A percentile compares a stretch with the other conserved stretches of the same genome.
Evolutionary conservation across 2,329 filamentous ascomycete genomes (phyloP).

Genomic region (Verticillium dahliae): DNA sequence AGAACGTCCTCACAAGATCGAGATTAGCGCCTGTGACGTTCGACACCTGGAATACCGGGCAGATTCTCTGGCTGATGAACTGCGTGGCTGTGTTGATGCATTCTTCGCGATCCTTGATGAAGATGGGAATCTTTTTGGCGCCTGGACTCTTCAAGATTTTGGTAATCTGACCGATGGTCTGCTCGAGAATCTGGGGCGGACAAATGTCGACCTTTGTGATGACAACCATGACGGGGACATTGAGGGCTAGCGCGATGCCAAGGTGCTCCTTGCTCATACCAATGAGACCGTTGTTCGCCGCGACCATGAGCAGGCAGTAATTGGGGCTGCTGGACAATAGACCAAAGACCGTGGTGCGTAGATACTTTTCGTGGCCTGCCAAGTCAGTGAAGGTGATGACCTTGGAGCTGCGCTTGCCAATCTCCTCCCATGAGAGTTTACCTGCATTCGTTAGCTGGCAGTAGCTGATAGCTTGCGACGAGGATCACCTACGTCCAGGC

Average conservation of each 20-base stretch:
- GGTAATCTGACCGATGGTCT: conserved; percentile 86
- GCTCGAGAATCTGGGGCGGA: conserved; percentile 87
- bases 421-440: conserved; percentile 91
- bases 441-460: conserved; percentile 23
- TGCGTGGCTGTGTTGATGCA: conserved; percentile 94
- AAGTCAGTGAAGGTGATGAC: conserved; percentile 95
- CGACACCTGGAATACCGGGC: conserved; percentile 94
- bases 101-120: conserved; percentile 85
- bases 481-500: conserved; percentile 61
- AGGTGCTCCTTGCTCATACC: conserved; percentile 99
- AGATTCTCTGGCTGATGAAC: conserved; percentile 92
- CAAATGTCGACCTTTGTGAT: conserved; percentile 99
- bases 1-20: conserved; percentile 82
- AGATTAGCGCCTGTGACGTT: conserved; percentile 93
- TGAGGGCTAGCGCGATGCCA: conserved; percentile 87
- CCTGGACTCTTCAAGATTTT: conserved; percentile 92
- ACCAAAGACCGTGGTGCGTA: conserved; percentile 94
- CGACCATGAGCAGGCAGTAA: conserved; percentile 97
- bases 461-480: not conserved
- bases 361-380: conserved; percentile 90
- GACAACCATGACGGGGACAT: conserved; percentile 96
- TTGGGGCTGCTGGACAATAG: conserved; percentile 91
- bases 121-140: conserved; percentile 90
- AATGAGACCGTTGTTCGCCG: conserved; percentile 92
- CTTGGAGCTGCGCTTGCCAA: conserved; percentile 89